Evolutionary conservation across 148 eudicot genomes (phyloP), one percentile per base, ranked within the genome.

Genomic region (Amaranthus cruentus): DNA sequence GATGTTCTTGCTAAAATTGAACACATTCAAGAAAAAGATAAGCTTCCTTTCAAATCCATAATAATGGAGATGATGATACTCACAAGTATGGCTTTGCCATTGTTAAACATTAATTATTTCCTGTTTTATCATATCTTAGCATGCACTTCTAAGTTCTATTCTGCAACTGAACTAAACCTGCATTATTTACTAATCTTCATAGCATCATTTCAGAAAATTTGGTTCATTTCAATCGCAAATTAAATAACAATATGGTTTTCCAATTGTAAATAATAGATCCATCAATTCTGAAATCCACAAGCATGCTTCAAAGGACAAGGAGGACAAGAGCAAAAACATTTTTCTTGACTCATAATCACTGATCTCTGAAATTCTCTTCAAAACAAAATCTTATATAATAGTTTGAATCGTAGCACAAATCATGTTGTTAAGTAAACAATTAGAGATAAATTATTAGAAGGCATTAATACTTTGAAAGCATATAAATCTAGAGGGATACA

Each of bases 141-240:
- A 28, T 28, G 38, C 38, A 28, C 55, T 57, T 71, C 53, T 52
- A 71, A 56, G 44, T 57, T 71, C 53, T 52, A 71, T 44, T 9
- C n/a, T 56, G 65, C 47, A 69, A 69, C 72, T 6, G 21, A 69
- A 52, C 43, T 15, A 54, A 55, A 55, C 12, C 42, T 56, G 47
- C 12, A 47, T 18, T 71, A 4, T 9, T 54, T 46, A 46, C 50
- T 3, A 10, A 10, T 21, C 18, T 47, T 49, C 38, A 65, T 6
- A 8, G 15, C 42, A 49, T 49, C 38, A 14, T 54, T 66, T 47
- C 69, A 66, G 1, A 11, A 8, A 47, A 48, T 5, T 15, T 15
- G 51, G 42, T 49, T 48, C 15, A 53, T 11, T 15, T 48, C 68
- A 47, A 14, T 46, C 7, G 15, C 11, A 48, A 4, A 38, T 66